Evolutionary conservation across 345 rosid species (phyloP).

Genomic region (Eucalyptus sideroxylon): DNA sequence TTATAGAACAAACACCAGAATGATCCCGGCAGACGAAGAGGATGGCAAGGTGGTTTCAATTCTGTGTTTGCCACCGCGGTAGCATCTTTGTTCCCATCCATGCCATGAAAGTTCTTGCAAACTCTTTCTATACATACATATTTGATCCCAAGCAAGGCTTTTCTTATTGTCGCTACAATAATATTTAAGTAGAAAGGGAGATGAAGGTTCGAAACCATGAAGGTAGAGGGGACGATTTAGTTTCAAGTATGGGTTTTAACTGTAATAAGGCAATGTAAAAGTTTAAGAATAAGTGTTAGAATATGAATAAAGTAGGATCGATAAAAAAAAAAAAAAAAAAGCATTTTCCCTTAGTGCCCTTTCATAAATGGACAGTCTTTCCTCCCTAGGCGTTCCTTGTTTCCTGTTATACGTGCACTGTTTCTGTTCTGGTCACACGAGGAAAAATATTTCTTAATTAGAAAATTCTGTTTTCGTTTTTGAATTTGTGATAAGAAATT

Average conservation of each 20-base stretch:
- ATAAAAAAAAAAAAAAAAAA: too few species aligned
- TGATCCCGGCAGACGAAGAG: accelerated
- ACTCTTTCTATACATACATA: too few species aligned
- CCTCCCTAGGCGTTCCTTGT: background rate
- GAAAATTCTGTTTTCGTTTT: background rate
- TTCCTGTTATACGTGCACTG: background rate
- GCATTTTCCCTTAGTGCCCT: too few species aligned
- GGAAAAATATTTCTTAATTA: background rate
- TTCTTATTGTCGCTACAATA: too few species aligned
- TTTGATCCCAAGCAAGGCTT: too few species aligned
- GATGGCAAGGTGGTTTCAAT: too few species aligned
- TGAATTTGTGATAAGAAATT: background rate
- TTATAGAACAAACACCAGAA: too few species aligned
- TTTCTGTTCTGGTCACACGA: background rate
- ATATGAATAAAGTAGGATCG: accelerated
- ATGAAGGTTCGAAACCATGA: accelerated
- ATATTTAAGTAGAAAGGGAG: accelerated
- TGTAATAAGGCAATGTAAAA: accelerated
- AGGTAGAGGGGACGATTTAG: accelerated
- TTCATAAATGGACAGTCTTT: background rate
- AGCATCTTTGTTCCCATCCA: too few species aligned
- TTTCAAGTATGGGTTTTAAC: accelerated
- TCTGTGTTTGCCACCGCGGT: accelerated
- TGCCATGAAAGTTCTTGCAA: too few species aligned
- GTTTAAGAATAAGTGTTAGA: too few species aligned